Conservation (phyloP, 2,329 filamentous ascomycete species). For the Xenoacremonium recifei region DNA sequence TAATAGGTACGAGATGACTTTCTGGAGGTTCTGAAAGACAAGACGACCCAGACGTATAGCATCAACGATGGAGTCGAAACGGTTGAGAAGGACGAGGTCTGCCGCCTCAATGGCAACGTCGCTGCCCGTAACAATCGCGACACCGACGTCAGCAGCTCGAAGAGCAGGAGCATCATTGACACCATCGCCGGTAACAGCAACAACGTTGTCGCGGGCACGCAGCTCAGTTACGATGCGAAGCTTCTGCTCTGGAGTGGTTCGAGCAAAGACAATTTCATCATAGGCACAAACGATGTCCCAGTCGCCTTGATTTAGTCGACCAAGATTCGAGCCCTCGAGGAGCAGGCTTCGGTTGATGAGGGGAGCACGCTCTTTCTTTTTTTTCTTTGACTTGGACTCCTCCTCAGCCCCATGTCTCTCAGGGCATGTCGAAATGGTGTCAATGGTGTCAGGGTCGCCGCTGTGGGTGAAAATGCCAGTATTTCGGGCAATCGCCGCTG, state of each 20-base stretch:
- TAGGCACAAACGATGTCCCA: conserved; percentile 67
- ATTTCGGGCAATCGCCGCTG: conserved; percentile 68
- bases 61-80: conserved; percentile 69
- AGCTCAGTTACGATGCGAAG: conserved; percentile 76
- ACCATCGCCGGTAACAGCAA: conserved; percentile 85
- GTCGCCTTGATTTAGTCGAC: conserved; percentile 63
- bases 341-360: conserved; percentile 47
- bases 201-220: conserved; percentile 60
- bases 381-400: conserved; percentile 3
- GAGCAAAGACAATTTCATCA: conserved; percentile 70
- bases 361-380: conserved; percentile 12
- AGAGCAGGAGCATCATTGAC: conserved; percentile 85
- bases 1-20: conserved; percentile 67
- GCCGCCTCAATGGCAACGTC: conserved; percentile 82
- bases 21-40: conserved; percentile 55
- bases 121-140: conserved; percentile 76
- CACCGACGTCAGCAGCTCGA: conserved; percentile 76
- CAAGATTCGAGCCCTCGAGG: conserved; percentile 64
- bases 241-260: conserved; percentile 77
- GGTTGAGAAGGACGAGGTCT: conserved; percentile 77
- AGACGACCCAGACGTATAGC: conserved; percentile 71
- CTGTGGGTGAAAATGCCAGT: conserved; percentile 66
- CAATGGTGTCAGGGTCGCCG: conserved; percentile 48
- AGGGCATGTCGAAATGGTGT: conserved; percentile 17
- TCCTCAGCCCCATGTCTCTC: conserved; percentile 10